Conservation (phyloP, 108 stramenopile species). For the Cyclotella atomus region DNA sequence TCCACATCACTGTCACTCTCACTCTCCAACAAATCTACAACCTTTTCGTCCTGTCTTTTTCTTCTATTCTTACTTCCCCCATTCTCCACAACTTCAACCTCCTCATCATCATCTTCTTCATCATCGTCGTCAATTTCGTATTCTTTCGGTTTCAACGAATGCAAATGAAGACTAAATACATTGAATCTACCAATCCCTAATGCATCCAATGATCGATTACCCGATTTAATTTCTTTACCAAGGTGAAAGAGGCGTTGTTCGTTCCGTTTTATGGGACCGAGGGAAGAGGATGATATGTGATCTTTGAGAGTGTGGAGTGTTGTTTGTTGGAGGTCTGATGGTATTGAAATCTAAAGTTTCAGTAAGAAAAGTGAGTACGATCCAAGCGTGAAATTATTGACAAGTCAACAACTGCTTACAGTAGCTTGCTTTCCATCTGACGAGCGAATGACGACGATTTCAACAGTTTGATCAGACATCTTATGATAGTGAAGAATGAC, state of each 20-base stretch:
- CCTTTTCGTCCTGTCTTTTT: constrained; percentile 18
- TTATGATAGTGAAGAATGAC: background rate
- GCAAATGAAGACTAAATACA: constrained; percentile 45
- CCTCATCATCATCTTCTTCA: background rate
- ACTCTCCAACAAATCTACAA: constrained; percentile 5
- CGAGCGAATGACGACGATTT: constrained; percentile 36
- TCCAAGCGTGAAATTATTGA: background rate
- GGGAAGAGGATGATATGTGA: constrained; percentile 12
- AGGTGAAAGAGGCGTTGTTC: constrained; percentile 84
- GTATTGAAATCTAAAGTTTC: constrained; percentile 15
- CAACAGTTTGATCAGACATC: constrained; percentile 4
- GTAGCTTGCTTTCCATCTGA: constrained; percentile 26
- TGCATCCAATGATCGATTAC: constrained; percentile 56
- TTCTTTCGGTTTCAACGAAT: constrained; percentile 17
- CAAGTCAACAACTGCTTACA: constrained; percentile 1
- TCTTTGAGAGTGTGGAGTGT: constrained; percentile 48
- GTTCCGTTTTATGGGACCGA: constrained; percentile 35
- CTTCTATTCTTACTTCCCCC: background rate
- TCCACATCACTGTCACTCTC: no score
- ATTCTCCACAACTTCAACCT: constrained; percentile 6
- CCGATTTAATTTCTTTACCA: constrained; percentile 75
- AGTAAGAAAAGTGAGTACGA: background rate
- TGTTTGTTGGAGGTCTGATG: constrained; percentile 10
- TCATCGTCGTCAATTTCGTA: constrained; percentile 4
- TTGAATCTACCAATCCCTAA: constrained; percentile 60